Evolutionary conservation across 768 basidiomycete species (phyloP).

Genomic region (Coprinopsis cinerea): DNA sequence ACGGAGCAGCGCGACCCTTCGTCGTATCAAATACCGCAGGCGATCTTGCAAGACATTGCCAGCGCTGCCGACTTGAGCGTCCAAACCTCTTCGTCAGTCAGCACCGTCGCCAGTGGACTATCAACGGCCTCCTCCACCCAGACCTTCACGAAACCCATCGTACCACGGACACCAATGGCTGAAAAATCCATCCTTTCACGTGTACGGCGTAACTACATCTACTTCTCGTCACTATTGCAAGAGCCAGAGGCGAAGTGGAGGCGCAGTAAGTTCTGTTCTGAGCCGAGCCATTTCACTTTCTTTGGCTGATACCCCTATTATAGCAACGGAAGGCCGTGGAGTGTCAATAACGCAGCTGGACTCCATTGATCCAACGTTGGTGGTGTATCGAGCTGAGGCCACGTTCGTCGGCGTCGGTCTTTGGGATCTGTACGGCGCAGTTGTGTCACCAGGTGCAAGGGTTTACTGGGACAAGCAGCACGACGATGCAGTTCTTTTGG

Average conservation of each 20-base stretch:
- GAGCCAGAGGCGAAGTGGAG: slow-evolving; percentile 99
- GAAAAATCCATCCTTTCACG: slow-evolving; percentile 83
- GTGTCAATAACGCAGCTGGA: slow-evolving; percentile 94
- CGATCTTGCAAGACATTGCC: slow-evolving; percentile 67
- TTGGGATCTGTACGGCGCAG: slow-evolving; percentile 89
- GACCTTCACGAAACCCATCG: slow-evolving; percentile 28
- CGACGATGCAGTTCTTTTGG: slow-evolving; percentile 79
- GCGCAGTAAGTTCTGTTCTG: slow-evolving; percentile 61
- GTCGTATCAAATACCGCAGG: slow-evolving; percentile 51
- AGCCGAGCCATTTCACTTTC: slow-evolving; percentile 14
- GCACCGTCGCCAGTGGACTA: slow-evolving; percentile 41
- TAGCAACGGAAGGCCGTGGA: slow-evolving; percentile 80
- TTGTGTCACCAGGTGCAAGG: slow-evolving; percentile 81
- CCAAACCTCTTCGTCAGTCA: slow-evolving; percentile 56
- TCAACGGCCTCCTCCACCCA: slow-evolving; percentile 30
- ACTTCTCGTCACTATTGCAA: slow-evolving; percentile 94
- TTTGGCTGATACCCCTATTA: background rate
- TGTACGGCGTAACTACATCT: slow-evolving; percentile 92
- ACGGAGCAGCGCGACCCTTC: slow-evolving; percentile 64
- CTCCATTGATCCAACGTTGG: slow-evolving; percentile 93
- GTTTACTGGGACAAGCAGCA: slow-evolving; percentile 86
- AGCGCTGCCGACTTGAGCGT: slow-evolving; percentile 67
- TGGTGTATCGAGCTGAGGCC: slow-evolving; percentile 94
- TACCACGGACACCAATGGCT: slow-evolving; percentile 51
- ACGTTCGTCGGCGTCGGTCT: slow-evolving; percentile 94